phyloP scores from a whole-genome alignment of 202 grass and related monocot species.

The Elaeis oleifera region DNA sequence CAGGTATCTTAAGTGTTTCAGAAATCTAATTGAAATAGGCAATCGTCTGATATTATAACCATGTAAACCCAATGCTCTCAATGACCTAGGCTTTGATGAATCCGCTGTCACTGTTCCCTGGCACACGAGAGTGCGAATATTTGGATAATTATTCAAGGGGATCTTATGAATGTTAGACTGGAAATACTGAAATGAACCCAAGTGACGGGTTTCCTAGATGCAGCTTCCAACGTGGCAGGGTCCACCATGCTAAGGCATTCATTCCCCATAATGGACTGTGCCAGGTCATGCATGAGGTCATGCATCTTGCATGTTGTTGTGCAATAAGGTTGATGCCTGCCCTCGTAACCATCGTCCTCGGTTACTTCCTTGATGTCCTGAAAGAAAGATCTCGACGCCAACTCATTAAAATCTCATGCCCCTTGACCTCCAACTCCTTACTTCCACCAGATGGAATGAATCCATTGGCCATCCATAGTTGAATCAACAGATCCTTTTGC shows the following conservation, averaged over 20 bases:
- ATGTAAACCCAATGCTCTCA: conserved; percentile 8
- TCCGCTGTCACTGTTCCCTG: too few relatives aligned
- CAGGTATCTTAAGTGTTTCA: conserved; percentile 37
- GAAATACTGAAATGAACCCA: too few relatives aligned
- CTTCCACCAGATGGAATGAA: too few relatives aligned
- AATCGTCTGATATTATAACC: not conserved
- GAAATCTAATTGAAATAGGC: not conserved
- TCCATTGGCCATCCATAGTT: too few relatives aligned
- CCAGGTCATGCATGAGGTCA: conserved; percentile 41
- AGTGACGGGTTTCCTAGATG: too few relatives aligned
- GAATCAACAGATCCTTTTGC: too few relatives aligned
- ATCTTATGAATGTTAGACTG: too few relatives aligned
- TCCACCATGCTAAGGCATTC: not conserved
- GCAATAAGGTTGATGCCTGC: not conserved
- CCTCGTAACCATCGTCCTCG: too few relatives aligned
- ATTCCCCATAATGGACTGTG: not conserved
- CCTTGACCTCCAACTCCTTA: not conserved
- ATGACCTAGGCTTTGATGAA: too few relatives aligned
- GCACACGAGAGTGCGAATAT: too few relatives aligned
- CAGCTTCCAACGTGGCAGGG: too few relatives aligned
- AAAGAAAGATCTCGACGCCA: conserved; percentile 32
- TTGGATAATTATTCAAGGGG: too few relatives aligned
- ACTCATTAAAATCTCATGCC: conserved; percentile 12
- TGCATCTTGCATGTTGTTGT: conserved; percentile 31
- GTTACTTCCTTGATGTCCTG: conserved; percentile 6